These are phyloP conservation scores for Linnemannia schmuckeri DNA, from an alignment of 192 early-diverging fungal species.

Conservation along the genomic window DNA sequence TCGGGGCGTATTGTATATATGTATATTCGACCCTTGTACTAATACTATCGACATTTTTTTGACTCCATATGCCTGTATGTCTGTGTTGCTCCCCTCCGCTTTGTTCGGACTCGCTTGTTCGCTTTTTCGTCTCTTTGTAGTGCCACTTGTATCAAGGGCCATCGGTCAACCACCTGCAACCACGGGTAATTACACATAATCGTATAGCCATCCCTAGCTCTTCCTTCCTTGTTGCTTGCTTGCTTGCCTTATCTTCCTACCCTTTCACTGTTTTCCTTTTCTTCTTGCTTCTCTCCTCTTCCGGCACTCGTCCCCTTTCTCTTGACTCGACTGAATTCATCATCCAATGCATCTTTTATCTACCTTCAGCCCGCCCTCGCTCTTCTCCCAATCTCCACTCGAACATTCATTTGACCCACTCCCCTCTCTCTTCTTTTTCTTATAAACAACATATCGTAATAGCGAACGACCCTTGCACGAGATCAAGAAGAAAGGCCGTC, in stretches of 20 bases:
- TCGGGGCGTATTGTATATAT: neutral
- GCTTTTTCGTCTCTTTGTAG: slow-evolving; percentile 24
- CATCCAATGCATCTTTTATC: neutral
- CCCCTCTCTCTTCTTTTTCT: neutral
- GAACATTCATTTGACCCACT: neutral
- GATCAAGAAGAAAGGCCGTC: slow-evolving; percentile 78
- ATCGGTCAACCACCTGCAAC: slow-evolving; percentile 67
- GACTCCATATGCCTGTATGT: neutral
- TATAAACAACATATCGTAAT: neutral
- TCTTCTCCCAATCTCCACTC: neutral
- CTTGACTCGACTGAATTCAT: neutral
- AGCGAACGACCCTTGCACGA: slow-evolving; percentile 69
- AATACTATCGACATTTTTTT: slow-evolving; percentile 1
- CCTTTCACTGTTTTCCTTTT: neutral
- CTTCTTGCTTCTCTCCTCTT: neutral
- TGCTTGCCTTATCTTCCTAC: neutral
- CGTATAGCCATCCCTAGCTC: too few species aligned
- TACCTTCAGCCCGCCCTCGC: neutral
- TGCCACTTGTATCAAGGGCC: slow-evolving; percentile 69
- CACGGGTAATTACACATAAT: slow-evolving; percentile 48
- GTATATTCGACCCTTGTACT: neutral
- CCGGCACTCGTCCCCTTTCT: neutral
- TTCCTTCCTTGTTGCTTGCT: neutral
- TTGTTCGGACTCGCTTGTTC: neutral
- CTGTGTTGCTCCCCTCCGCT: neutral